Conservation (phyloP, 768 basidiomycete species). For the Termitomyces eurrhizus region DNA sequence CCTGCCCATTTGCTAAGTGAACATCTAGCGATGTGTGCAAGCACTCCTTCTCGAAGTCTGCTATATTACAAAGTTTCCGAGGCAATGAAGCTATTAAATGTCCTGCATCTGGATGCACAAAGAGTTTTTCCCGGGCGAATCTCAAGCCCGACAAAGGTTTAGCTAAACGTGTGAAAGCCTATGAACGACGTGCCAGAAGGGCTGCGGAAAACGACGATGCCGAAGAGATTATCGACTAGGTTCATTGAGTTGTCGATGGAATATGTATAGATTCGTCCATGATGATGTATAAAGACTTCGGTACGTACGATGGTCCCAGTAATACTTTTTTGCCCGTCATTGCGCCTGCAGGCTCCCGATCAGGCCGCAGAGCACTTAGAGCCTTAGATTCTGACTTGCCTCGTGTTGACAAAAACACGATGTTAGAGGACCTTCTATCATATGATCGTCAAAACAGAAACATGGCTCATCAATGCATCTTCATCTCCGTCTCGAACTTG, state of each 20-base stretch:
- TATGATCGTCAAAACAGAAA: conserved; percentile 8
- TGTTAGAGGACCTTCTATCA: conserved; percentile 9
- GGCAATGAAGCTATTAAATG: conserved; percentile 38
- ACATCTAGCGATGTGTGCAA: conserved; percentile 56
- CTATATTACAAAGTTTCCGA: conserved; percentile 64
- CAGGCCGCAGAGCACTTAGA: neutral
- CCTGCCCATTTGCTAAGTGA: conserved; percentile 4
- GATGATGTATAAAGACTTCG: conserved; percentile 11
- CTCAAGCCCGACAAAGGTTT: conserved; percentile 55
- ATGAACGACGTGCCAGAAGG: conserved; percentile 48
- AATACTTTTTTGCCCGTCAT: conserved; percentile 1
- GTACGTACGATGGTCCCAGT: neutral
- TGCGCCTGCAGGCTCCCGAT: neutral
- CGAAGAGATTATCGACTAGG: conserved; percentile 51
- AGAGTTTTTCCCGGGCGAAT: conserved; percentile 46
- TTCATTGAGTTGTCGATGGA: too few relatives aligned
- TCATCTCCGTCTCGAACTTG: neutral
- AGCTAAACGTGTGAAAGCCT: conserved; percentile 57
- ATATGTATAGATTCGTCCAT: conserved; percentile 5
- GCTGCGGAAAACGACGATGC: conserved; percentile 53
- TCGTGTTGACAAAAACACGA: conserved; percentile 10
- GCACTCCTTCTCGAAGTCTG: conserved; percentile 77
- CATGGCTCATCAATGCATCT: conserved; percentile 12
- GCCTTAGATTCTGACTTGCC: conserved; percentile 1
- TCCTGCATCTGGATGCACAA: conserved; percentile 71